A percentile compares a stretch with the other conserved stretches of the same genome.
These are phyloP conservation scores for Acer yangbiense DNA, from an alignment of 345 rosid species.

Conservation along the genomic window DNA sequence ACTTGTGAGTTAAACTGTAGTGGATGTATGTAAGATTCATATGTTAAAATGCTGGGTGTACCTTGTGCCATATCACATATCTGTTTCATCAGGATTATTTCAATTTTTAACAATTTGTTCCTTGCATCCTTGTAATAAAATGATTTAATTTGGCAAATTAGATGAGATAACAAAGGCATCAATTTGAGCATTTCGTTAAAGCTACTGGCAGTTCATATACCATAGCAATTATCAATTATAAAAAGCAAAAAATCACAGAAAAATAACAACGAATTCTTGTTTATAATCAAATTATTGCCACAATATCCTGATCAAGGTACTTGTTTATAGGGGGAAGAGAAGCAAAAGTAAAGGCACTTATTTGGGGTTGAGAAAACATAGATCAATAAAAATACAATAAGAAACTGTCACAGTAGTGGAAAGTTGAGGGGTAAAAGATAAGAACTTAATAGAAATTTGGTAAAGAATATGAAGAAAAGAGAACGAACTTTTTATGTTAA, in stretches of 20 bases:
- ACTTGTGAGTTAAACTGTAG: neutral
- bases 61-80: neutral
- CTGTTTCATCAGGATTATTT: neutral
- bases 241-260: neutral
- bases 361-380: neutral
- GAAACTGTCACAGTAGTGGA: neutral
- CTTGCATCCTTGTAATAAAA: neutral
- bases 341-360: neutral
- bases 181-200: neutral
- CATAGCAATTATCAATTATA: neutral
- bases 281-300: neutral
- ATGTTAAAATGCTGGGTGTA: neutral
- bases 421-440: neutral
- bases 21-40: neutral
- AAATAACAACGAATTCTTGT: neutral
- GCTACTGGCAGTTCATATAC: neutral
- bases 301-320: neutral
- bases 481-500: conserved; percentile 5
- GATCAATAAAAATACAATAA: conserved; percentile 6
- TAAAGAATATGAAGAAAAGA: conserved; percentile 18
- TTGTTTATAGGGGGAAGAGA: neutral
- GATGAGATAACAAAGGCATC: neutral
- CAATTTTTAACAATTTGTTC: neutral
- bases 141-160: neutral
- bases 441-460: conserved; percentile 4